These are phyloP conservation scores for Neophaeococcomyces aloes DNA, from an alignment of 2,329 filamentous ascomycete genomes.

Conservation along the genomic window DNA sequence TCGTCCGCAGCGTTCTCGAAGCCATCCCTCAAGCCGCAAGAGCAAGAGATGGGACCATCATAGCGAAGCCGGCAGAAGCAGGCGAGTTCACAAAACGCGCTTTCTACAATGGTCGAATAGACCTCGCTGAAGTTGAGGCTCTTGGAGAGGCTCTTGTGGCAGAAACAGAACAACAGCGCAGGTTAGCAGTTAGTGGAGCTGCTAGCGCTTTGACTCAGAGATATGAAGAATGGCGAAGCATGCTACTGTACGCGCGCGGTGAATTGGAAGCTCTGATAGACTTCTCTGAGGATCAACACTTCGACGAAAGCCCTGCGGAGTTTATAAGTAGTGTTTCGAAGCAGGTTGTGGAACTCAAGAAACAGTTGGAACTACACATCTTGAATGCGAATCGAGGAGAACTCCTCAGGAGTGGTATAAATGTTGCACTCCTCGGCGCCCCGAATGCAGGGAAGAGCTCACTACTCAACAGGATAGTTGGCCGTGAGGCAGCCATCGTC, in stretches of 20 bases:
- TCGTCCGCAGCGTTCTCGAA: conserved; percentile 71
- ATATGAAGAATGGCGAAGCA: conserved; percentile 73
- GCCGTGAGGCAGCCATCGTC: conserved; percentile 88
- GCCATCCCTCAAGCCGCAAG: conserved; percentile 51
- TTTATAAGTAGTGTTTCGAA: conserved; percentile 58
- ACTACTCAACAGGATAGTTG: conserved; percentile 78
- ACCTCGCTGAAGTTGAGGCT: conserved; percentile 70
- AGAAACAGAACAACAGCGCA: conserved; percentile 85
- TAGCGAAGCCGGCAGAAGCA: conserved; percentile 75
- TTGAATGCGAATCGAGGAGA: conserved; percentile 71
- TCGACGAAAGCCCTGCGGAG: conserved; percentile 71
- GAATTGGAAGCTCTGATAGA: conserved; percentile 94
- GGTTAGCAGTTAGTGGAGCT: conserved; percentile 68
- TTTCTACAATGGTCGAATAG: conserved; percentile 75
- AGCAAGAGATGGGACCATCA: conserved; percentile 24
- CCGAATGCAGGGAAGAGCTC: conserved; percentile 96
- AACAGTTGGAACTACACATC: conserved; percentile 58
- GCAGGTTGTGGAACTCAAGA: conserved; percentile 53
- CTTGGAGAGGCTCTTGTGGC: conserved; percentile 51
- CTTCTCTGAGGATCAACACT: conserved; percentile 94
- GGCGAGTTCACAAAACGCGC: conserved; percentile 92
- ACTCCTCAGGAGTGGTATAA: conserved; percentile 72
- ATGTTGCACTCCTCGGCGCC: conserved; percentile 74
- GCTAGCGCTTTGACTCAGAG: conserved; percentile 58
- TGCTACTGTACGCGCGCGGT: conserved; percentile 68